Base-by-base conservation (phyloP, 2,329 filamentous ascomycete species). In the Sporothrix mexicana region DNA sequence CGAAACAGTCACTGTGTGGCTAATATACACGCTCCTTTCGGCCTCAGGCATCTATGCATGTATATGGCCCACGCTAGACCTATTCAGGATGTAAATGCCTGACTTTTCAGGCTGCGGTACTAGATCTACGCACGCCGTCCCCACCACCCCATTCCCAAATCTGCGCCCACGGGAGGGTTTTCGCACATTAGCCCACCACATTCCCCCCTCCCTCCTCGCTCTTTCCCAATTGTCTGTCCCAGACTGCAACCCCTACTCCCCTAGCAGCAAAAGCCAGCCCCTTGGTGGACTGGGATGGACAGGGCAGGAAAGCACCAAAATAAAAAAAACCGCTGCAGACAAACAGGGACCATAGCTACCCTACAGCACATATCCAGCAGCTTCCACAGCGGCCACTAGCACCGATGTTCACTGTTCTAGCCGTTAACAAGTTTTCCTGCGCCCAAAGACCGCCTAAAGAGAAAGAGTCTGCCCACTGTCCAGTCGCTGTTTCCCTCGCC, bases 81-180 rank as follows among this genome's bases (percentile, higher is more conserved):
- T 4, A 25, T 74, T 73, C 45, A 7, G 73, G 59, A 66, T 10
- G 55, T 75, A 67, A 12, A n/a, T 51, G 77, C 77, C 76, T 77
- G 2, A 71, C 7, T 20, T 10, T 0, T 64, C 7, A 76, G 74
- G 74, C 69, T 62, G 1, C 76, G 73, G 77, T 77, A 75, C 73
- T 49, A 73, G 47, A 77, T 73, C 72, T 78, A 78, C 77, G 77
- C 77, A 30, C 7, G 13, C 0, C 20, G 1, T 62, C 74, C 13
- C 71, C 67, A 25, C 62, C 69, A 25, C 45, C 57, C 72, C 75
- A 69, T 74, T 71, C 76, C 71, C 53, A 10, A 73, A 76, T 72
- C 75, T 76, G 69, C 76, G 73, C 76, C 51, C 45, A 53, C 51
- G 55, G 36, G n/a, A 61, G 43, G 62, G 68, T 72, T 73, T 73